Percentiles rank a stretch among this genome's conserved stretches.
These are phyloP conservation scores for Aspergillus novoparasiticus DNA, from an alignment of 2,329 filamentous ascomycete species.

Conservation along the genomic window DNA sequence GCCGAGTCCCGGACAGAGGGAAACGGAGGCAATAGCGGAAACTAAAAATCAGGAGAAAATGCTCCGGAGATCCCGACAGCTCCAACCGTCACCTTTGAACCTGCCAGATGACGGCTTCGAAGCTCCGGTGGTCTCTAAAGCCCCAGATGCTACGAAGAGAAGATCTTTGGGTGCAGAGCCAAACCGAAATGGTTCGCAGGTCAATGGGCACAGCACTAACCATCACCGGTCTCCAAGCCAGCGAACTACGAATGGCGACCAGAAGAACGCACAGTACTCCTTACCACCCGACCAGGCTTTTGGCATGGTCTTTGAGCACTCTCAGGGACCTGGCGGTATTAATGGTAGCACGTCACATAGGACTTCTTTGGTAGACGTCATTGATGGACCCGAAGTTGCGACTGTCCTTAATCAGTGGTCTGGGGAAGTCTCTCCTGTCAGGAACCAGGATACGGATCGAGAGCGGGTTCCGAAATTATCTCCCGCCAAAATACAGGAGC, in stretches of 20 bases:
- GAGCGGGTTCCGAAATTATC: conserved; percentile 53
- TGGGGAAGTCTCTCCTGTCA: conserved; percentile 25
- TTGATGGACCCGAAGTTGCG: conserved; percentile 29
- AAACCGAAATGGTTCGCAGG: conserved; percentile 1
- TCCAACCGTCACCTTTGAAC: neutral
- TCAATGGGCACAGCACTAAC: conserved; percentile 2
- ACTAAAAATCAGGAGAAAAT: neutral
- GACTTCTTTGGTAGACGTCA: conserved; percentile 33
- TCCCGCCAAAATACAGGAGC: conserved; percentile 56
- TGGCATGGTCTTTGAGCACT: conserved; percentile 24
- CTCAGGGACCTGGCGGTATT: conserved; percentile 8
- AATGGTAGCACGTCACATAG: conserved; percentile 17
- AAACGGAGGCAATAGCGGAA: neutral
- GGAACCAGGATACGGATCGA: conserved; percentile 29
- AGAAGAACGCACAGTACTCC: conserved; percentile 18
- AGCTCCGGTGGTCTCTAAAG: neutral
- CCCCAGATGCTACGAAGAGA: neutral
- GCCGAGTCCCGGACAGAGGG: too few relatives aligned
- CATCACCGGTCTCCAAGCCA: conserved; percentile 3
- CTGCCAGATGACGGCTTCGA: neutral
- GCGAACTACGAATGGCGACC: conserved; percentile 10
- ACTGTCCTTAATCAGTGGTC: conserved; percentile 26
- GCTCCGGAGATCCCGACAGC: neutral
- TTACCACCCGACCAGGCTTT: conserved; percentile 20
- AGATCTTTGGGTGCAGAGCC: neutral